Percentiles rank a stretch among this genome's conserved stretches.
Conservation (phyloP, 257 asterid species). For the Perilla frutescens region DNA sequence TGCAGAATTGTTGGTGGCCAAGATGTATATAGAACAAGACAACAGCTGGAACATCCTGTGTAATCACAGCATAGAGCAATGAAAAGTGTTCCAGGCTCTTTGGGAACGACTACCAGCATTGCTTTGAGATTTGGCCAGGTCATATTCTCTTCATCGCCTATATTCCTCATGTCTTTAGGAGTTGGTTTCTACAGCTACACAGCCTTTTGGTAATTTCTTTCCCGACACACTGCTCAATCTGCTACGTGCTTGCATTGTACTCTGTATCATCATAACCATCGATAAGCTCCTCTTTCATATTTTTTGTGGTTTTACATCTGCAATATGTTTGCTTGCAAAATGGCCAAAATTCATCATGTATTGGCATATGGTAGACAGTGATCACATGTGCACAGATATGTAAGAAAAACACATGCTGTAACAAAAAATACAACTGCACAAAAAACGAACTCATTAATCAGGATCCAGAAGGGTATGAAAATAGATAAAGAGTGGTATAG, state of each 20-base stretch:
- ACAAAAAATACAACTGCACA: not conserved
- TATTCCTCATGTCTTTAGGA: slow-evolving; percentile 72
- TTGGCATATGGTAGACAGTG: not conserved
- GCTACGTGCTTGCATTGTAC: not conserved
- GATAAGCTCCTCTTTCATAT: not conserved
- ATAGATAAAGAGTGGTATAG: not conserved
- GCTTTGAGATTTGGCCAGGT: slow-evolving; percentile 69
- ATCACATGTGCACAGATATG: not conserved
- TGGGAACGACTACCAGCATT: slow-evolving; percentile 68
- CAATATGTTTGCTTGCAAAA: not conserved
- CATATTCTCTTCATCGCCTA: slow-evolving; percentile 62
- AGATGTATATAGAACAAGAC: slow-evolving; percentile 7
- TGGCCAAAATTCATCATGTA: slow-evolving; percentile 2
- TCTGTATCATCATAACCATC: slow-evolving; percentile 1
- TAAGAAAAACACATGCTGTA: not conserved
- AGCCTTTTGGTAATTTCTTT: slow-evolving; percentile 66
- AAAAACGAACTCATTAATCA: not conserved
- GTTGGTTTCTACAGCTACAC: slow-evolving; percentile 78
- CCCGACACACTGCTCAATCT: not conserved
- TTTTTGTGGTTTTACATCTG: no score
- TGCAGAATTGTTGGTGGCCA: slow-evolving; percentile 16
- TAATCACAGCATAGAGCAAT: slow-evolving; percentile 29
- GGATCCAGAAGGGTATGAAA: not conserved
- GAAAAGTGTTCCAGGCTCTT: slow-evolving; percentile 60
- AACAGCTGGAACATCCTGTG: not conserved